These are phyloP conservation scores for Funneliformis caledonium DNA, from an alignment of 371 early-diverging fungal species.

Conservation along the genomic window DNA sequence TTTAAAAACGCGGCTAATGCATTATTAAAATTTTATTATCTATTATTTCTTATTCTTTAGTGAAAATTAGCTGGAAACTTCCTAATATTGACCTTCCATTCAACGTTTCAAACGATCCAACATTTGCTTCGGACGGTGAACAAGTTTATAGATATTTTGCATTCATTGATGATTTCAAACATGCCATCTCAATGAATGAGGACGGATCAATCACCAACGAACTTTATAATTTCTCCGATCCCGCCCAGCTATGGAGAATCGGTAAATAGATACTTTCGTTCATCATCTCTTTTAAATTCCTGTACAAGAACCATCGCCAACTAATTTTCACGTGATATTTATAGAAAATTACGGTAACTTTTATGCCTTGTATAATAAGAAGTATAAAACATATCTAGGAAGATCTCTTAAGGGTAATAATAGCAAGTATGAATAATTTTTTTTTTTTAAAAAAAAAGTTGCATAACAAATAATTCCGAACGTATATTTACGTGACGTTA, in stretches of 20 bases:
- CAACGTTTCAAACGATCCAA: not conserved
- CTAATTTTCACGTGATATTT: not conserved
- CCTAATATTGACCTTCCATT: not conserved
- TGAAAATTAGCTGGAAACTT: conserved; percentile 16
- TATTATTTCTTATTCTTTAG: not conserved
- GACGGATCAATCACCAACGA: not conserved
- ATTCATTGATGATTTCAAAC: conserved; percentile 7
- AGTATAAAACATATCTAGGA: not conserved
- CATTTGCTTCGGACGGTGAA: not conserved
- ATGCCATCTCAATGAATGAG: not conserved
- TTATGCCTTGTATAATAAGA: conserved; percentile 7
- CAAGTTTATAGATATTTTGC: conserved; percentile 23
- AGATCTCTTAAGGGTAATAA: not conserved
- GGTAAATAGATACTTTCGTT: not conserved
- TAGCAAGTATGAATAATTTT: not conserved
- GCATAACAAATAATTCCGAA: too few species aligned
- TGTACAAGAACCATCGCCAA: too few species aligned
- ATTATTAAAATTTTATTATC: not conserved
- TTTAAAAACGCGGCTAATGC: too few species aligned
- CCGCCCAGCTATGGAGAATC: conserved; percentile 23
- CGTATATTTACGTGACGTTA: not conserved
- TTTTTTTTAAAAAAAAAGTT: too few species aligned
- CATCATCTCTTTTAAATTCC: not conserved
- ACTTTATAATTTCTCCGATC: conserved; percentile 11
- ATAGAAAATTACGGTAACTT: conserved; percentile 14